phyloP scores from a whole-genome alignment of 2,329 filamentous ascomycete species.

The Zymoseptoria tritici region DNA sequence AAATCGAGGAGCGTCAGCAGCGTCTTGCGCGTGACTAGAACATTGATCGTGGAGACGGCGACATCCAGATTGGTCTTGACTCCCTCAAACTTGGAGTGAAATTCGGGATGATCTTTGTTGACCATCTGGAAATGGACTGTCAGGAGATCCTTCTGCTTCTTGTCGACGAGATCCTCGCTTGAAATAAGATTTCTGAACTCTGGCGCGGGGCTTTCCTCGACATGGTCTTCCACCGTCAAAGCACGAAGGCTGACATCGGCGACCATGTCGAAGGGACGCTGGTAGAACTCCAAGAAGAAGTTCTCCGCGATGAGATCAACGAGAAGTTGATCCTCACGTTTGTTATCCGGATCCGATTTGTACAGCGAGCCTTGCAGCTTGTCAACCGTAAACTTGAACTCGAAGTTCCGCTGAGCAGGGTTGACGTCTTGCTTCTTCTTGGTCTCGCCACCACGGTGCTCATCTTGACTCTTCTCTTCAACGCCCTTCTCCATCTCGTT shows the following conservation, averaged over 20 bases:
- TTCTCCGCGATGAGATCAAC: slow-evolving; percentile 86
- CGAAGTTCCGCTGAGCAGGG: slow-evolving; percentile 82
- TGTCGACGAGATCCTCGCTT: slow-evolving; percentile 64
- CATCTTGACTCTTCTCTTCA: slow-evolving; percentile 48
- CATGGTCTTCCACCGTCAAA: slow-evolving; percentile 86
- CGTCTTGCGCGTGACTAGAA: slow-evolving; percentile 89
- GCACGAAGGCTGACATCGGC: slow-evolving; percentile 84
- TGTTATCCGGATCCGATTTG: slow-evolving; percentile 70
- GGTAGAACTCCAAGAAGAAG: slow-evolving; percentile 81
- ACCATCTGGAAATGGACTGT: slow-evolving; percentile 84
- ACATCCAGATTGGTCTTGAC: slow-evolving; percentile 90
- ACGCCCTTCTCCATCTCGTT: slow-evolving; percentile 53
- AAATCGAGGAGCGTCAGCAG: slow-evolving; percentile 90
- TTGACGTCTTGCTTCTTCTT: slow-evolving; percentile 38
- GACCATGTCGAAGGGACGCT: slow-evolving; percentile 84
- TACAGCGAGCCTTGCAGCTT: slow-evolving; percentile 89
- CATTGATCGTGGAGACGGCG: slow-evolving; percentile 87
- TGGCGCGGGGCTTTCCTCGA: slow-evolving; percentile 72
- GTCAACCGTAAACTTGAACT: slow-evolving; percentile 94
- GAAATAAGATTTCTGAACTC: slow-evolving; percentile 99
- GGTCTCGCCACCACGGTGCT: slow-evolving; percentile 38
- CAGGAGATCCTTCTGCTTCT: slow-evolving; percentile 73
- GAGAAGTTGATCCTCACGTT: slow-evolving; percentile 69
- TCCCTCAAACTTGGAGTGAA: slow-evolving; percentile 83
- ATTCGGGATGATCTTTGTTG: slow-evolving; percentile 85